A percentile compares a stretch with the other conserved stretches of the same genome.
These are phyloP conservation scores for Talaromyces liani DNA, from an alignment of 495 filamentous ascomycete species.

Conservation along the genomic window DNA sequence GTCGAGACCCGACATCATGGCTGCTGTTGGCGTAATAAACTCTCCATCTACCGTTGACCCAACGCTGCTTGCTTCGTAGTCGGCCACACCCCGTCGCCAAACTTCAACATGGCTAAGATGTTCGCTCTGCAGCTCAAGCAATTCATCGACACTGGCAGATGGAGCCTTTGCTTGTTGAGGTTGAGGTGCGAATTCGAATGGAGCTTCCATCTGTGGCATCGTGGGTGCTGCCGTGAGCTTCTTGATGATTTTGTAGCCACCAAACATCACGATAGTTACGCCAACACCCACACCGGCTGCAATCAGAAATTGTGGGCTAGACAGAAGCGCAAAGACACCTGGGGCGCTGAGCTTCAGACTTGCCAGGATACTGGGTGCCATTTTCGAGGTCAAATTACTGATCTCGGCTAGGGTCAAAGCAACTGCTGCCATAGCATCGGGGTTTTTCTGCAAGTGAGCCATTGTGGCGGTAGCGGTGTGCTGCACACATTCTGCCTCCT, in stretches of 20 bases:
- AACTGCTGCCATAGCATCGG: constrained; percentile 90
- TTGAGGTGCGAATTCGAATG: not conserved
- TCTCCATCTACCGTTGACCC: constrained; percentile 75
- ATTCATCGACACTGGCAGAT: constrained; percentile 43
- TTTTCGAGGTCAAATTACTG: constrained; percentile 69
- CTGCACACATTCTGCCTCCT: constrained; percentile 82
- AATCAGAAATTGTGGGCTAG: constrained; percentile 87
- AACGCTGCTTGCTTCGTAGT: constrained; percentile 48
- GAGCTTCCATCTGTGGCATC: constrained; percentile 3
- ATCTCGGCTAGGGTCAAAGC: constrained; percentile 90
- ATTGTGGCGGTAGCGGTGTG: constrained; percentile 79
- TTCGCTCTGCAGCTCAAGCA: constrained; percentile 48
- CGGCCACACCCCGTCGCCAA: constrained; percentile 83
- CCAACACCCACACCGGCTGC: constrained; percentile 83
- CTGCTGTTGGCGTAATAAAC: constrained; percentile 74
- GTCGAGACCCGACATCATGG: constrained; percentile 48
- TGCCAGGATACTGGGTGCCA: constrained; percentile 71
- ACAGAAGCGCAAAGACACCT: constrained; percentile 77
- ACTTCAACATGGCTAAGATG: constrained; percentile 61
- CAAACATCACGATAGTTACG: constrained; percentile 87
- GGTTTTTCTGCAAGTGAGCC: constrained; percentile 78
- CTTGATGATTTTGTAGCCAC: constrained; percentile 96
- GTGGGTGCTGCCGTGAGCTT: constrained; percentile 42
- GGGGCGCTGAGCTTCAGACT: constrained; percentile 73
- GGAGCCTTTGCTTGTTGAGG: constrained; percentile 8